phyloP scores from a whole-genome alignment of 192 early-diverging fungal genomes.

The Phlyctochytrium bullatum region DNA sequence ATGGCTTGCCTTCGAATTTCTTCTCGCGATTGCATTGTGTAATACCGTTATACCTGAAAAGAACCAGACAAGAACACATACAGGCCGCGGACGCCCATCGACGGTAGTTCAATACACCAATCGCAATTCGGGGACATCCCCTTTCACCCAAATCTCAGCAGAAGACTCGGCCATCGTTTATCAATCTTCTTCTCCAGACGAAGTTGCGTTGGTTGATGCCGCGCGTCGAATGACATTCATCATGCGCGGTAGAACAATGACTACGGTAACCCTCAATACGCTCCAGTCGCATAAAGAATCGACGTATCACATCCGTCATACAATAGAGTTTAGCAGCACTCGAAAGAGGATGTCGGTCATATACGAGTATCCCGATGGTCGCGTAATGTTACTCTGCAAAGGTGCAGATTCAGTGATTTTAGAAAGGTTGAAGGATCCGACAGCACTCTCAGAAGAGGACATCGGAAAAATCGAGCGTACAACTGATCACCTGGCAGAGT shows the following conservation, averaged over 20 bases:
- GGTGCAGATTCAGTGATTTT: slow-evolving; percentile 44
- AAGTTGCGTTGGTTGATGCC: slow-evolving; percentile 76
- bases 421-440: slow-evolving; percentile 41
- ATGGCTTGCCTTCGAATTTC: slow-evolving; percentile 52
- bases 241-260: slow-evolving; percentile 27
- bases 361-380: slow-evolving; percentile 32
- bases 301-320: slow-evolving; percentile 27
- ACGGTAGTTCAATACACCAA: not conserved
- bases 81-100: not conserved
- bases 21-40: slow-evolving; percentile 78
- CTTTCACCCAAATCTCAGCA: slow-evolving; percentile 34
- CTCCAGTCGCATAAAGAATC: slow-evolving; percentile 23
- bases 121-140: slow-evolving; percentile 10
- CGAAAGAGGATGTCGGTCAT: slow-evolving; percentile 43
- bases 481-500: slow-evolving; percentile 21
- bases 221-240: slow-evolving; percentile 70
- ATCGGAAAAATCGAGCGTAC: slow-evolving; percentile 13
- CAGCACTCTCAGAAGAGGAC: not conserved
- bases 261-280: slow-evolving; percentile 20
- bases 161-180: slow-evolving; percentile 51
- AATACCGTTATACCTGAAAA: slow-evolving; percentile 78
- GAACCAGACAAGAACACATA: slow-evolving; percentile 12
- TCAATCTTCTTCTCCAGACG: slow-evolving; percentile 82
- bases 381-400: slow-evolving; percentile 36
- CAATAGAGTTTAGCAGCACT: slow-evolving; percentile 36